phyloP scores from a whole-genome alignment of 2,329 filamentous ascomycete species.

The Sporothrix sp. region DNA sequence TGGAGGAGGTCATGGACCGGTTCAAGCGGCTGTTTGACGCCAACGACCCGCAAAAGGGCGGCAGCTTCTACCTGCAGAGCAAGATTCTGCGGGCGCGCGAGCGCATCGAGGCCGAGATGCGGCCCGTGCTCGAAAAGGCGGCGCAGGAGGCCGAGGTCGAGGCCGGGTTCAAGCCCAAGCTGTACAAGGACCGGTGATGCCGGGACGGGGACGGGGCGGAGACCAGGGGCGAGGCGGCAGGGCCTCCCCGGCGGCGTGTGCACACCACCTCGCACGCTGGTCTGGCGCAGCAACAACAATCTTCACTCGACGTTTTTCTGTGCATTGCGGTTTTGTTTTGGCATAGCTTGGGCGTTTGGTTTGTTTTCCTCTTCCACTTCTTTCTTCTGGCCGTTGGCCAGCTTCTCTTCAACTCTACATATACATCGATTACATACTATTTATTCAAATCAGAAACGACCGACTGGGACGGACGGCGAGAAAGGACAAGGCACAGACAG shows the following conservation, averaged over 20 bases:
- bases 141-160: slow-evolving; percentile 68
- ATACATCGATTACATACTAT: background rate
- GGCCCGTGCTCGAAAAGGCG: slow-evolving; percentile 59
- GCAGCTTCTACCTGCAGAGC: slow-evolving; percentile 97
- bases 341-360: slow-evolving; percentile 42
- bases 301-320: slow-evolving; percentile 39
- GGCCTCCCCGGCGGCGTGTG: no score
- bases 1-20: slow-evolving; percentile 69
- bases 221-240: background rate
- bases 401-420: background rate
- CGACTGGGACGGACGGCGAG: background rate
- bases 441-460: background rate
- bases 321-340: slow-evolving; percentile 14
- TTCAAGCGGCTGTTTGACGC: slow-evolving; percentile 93
- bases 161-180: slow-evolving; percentile 87
- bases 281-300: slow-evolving; percentile 31
- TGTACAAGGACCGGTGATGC: slow-evolving; percentile 66
- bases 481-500: no score
- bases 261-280: background rate
- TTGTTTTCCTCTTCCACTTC: background rate
- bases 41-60: slow-evolving; percentile 91
- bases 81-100: slow-evolving; percentile 89
- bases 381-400: background rate
- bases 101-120: slow-evolving; percentile 78
- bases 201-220: background rate